These are phyloP conservation scores for Venturia nashicola DNA, from an alignment of 2,329 filamentous ascomycete genomes.

Conservation along the genomic window DNA sequence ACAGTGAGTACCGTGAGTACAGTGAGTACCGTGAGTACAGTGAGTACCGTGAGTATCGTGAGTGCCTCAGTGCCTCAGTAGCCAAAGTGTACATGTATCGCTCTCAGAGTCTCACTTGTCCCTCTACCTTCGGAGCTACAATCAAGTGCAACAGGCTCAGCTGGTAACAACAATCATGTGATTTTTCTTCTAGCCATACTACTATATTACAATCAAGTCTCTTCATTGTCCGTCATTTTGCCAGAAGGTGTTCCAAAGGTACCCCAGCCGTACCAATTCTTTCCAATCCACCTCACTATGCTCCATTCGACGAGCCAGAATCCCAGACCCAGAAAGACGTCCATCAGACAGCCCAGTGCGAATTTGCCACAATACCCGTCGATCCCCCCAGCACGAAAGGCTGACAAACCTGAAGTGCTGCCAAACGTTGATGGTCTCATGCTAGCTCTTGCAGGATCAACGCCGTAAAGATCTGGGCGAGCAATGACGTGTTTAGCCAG, in stretches of 20 bases:
- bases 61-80: too few relatives aligned
- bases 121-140: too few relatives aligned
- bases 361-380: background rate
- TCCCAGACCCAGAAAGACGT: background rate
- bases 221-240: background rate
- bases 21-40: too few relatives aligned
- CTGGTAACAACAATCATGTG: too few relatives aligned
- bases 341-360: background rate
- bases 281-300: slow-evolving; percentile 1
- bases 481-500: slow-evolving; percentile 1
- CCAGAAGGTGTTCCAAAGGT: background rate
- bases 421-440: background rate
- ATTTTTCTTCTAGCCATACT: too few relatives aligned
- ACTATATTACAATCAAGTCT: too few relatives aligned
- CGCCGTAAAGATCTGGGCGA: slow-evolving; percentile 2
- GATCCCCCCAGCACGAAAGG: background rate
- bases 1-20: too few relatives aligned
- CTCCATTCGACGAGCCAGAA: slow-evolving; percentile 5
- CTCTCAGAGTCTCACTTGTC: too few relatives aligned
- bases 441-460: background rate
- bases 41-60: too few relatives aligned
- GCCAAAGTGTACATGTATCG: too few relatives aligned
- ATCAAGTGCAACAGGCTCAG: too few relatives aligned
- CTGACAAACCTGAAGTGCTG: background rate
- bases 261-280: background rate